Conservation (phyloP, 73 alveolate species). For the Uronychia setigera region DNA sequence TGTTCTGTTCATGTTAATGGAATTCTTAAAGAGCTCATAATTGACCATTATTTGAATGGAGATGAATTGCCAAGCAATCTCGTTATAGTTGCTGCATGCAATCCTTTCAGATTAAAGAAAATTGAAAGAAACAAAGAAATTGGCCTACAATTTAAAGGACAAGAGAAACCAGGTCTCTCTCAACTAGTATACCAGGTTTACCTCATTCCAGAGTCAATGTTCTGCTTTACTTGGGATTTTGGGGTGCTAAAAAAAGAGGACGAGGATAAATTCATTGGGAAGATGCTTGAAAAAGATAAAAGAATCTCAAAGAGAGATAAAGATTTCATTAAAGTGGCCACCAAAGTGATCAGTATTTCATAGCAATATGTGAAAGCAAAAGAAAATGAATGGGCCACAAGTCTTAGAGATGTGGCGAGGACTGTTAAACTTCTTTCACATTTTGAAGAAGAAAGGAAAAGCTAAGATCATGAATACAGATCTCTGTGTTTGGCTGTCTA, state of each 20-base stretch:
- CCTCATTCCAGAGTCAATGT: slow-evolving; percentile 76
- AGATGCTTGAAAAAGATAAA: slow-evolving; percentile 59
- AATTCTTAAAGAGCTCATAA: slow-evolving; percentile 67
- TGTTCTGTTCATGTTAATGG: slow-evolving; percentile 59
- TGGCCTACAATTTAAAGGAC: slow-evolving; percentile 25
- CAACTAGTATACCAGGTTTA: slow-evolving; percentile 65
- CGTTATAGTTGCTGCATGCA: slow-evolving; percentile 79
- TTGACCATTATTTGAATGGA: slow-evolving; percentile 67
- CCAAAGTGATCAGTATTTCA: slow-evolving; percentile 47
- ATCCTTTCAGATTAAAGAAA: slow-evolving; percentile 62
- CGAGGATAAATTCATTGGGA: slow-evolving; percentile 59
- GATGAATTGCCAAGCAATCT: slow-evolving; percentile 59
- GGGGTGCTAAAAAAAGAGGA: slow-evolving; percentile 57
- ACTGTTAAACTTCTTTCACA: slow-evolving; percentile 8
- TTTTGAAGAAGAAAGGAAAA: slow-evolving; percentile 47
- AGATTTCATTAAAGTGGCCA: slow-evolving; percentile 33
- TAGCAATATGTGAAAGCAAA: slow-evolving; percentile 53
- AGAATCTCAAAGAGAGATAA: neutral
- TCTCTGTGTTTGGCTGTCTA: neutral
- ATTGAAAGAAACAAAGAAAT: slow-evolving; percentile 33
- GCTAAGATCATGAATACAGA: neutral
- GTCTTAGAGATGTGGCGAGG: slow-evolving; percentile 75
- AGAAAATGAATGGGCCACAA: slow-evolving; percentile 67
- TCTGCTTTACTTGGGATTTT: slow-evolving; percentile 65
- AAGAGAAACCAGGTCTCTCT: slow-evolving; percentile 19